Conservation (phyloP, 2,329 filamentous ascomycete genomes). For the Trichoderma simmonsii region DNA sequence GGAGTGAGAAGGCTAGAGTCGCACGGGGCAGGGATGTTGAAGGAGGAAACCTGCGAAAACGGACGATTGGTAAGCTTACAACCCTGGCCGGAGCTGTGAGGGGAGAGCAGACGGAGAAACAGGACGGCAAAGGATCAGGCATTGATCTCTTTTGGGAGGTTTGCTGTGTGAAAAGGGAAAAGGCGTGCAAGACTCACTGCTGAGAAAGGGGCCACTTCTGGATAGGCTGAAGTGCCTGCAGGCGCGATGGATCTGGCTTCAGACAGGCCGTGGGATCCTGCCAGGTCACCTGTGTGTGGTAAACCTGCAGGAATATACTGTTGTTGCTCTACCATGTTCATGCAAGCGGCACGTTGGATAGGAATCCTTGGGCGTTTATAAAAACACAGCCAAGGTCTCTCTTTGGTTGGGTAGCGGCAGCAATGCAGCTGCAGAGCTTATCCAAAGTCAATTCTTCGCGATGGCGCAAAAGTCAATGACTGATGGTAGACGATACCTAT, state of each 20-base stretch:
- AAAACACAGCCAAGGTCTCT: not conserved
- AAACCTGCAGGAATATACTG: slow-evolving; percentile 35
- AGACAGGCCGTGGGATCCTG: slow-evolving; percentile 29
- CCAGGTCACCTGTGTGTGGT: slow-evolving; percentile 32
- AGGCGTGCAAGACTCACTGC: slow-evolving; percentile 29
- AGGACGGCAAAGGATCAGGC: not conserved
- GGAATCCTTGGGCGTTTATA: slow-evolving; percentile 12
- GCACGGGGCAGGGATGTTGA: slow-evolving; percentile 35
- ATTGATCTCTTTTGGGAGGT: not conserved
- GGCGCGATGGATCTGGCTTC: slow-evolving; percentile 26
- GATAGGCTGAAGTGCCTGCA: slow-evolving; percentile 26
- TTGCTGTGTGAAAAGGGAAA: not conserved
- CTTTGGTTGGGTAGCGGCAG: not conserved
- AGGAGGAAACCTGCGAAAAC: slow-evolving; percentile 30
- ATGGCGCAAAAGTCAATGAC: not conserved
- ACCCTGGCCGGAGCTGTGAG: not conserved
- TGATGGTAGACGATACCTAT: not conserved
- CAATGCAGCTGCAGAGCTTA: not conserved
- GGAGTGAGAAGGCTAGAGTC: slow-evolving; percentile 50
- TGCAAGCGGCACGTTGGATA: slow-evolving; percentile 1
- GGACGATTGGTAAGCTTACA: slow-evolving; percentile 3
- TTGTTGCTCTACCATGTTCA: slow-evolving; percentile 38
- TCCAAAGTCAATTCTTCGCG: not conserved
- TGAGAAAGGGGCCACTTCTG: slow-evolving; percentile 32
- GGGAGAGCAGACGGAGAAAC: not conserved